These are phyloP conservation scores for Suhomyces kunorum DNA, from an alignment of 1,139 yeast genomes.

Conservation along the genomic window DNA sequence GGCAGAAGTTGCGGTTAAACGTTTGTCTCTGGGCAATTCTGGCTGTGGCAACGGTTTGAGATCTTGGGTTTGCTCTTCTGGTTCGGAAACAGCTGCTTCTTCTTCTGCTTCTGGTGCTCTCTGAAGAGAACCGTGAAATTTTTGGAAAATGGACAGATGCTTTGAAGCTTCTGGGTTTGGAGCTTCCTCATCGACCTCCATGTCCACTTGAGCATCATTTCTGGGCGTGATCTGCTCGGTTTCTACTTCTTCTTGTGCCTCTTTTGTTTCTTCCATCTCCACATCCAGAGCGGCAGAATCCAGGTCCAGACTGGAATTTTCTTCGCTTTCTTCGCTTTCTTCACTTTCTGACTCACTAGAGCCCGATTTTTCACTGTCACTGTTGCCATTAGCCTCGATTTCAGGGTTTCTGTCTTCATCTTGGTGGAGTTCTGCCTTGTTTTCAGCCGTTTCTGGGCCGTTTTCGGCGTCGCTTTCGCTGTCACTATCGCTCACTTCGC, in stretches of 20 bases:
- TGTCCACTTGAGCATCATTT: background rate
- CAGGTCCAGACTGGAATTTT: background rate
- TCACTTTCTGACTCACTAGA: conserved; percentile 2
- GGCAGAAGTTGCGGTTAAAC: conserved; percentile 40
- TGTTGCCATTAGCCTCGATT: background rate
- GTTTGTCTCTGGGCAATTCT: conserved; percentile 53
- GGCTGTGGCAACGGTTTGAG: conserved; percentile 87
- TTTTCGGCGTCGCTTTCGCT: conserved; percentile 16
- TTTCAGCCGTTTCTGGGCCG: conserved; percentile 9
- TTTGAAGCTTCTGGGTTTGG: conserved; percentile 22
- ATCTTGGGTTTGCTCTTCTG: conserved; percentile 44
- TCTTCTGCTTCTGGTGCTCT: conserved; percentile 14
- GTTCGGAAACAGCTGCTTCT: conserved; percentile 20
- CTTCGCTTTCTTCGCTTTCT: background rate
- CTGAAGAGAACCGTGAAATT: conserved; percentile 26
- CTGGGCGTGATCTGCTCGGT: background rate
- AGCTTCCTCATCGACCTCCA: conserved; percentile 11
- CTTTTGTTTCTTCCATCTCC: conserved; percentile 6
- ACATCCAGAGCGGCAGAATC: background rate
- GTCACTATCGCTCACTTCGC: conserved; percentile 15
- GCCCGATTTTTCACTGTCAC: conserved; percentile 9
- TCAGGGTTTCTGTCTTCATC: conserved; percentile 1
- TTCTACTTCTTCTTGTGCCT: background rate
- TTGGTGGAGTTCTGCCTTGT: background rate
- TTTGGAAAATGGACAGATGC: conserved; percentile 33